A percentile compares a stretch with the other conserved stretches of the same genome.
Conservation (phyloP, 176 grass and related monocot species). For the Elymus sibiricus region DNA sequence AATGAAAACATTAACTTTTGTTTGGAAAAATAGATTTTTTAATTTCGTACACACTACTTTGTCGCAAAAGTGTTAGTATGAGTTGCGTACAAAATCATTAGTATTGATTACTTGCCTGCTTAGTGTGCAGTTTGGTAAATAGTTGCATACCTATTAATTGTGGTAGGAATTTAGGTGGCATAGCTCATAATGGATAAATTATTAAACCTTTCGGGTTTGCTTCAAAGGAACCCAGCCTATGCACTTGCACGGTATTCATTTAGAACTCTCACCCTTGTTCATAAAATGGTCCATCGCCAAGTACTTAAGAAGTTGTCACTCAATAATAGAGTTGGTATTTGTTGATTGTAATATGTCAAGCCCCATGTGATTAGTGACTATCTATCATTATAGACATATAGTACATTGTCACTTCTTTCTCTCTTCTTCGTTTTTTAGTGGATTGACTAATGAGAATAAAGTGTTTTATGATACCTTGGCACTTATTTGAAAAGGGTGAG, state of each 20-base stretch:
- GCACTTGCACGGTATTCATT: background rate
- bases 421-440: background rate
- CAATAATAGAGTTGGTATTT: slow-evolving; percentile 1
- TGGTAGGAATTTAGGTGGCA: background rate
- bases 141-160: background rate
- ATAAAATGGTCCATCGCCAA: background rate
- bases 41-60: background rate
- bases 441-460: background rate
- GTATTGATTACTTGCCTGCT: background rate
- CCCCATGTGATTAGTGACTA: background rate
- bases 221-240: background rate
- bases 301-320: too few species aligned
- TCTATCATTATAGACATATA: background rate
- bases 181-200: background rate
- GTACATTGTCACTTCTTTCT: background rate
- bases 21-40: background rate
- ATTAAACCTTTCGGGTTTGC: background rate
- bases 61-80: background rate
- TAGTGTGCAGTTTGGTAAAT: background rate
- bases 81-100: background rate
- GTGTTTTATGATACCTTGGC: background rate
- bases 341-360: background rate
- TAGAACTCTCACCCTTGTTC: background rate
- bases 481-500: background rate
- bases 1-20: background rate